phyloP scores from a whole-genome alignment of 805 yeast species.

The Ogataea ganodermae region DNA sequence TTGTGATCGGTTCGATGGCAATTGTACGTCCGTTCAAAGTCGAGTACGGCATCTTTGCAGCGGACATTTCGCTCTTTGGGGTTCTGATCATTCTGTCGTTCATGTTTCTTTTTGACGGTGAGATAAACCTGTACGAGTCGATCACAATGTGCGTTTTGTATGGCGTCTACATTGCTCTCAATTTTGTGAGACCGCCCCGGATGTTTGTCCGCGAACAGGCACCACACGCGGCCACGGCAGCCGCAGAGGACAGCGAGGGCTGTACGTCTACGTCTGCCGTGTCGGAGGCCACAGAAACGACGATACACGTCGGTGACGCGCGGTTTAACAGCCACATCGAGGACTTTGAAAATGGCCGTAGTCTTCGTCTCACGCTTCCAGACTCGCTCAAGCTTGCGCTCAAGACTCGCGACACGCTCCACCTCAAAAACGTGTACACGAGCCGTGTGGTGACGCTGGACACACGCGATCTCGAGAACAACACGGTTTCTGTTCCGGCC shows the following conservation, averaged over 20 bases:
- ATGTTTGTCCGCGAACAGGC: conserved; percentile 20
- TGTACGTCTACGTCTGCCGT: not conserved
- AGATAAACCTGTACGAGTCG: conserved; percentile 58
- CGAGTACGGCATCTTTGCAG: conserved; percentile 49
- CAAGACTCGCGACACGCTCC: conserved; percentile 21
- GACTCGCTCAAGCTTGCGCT: conserved; percentile 36
- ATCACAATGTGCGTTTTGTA: conserved; percentile 58
- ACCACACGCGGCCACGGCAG: not conserved
- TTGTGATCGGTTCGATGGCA: conserved; percentile 53
- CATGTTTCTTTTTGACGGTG: conserved; percentile 56
- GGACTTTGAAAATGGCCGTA: conserved; percentile 29
- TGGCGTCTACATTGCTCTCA: conserved; percentile 54
- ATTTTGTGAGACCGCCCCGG: conserved; percentile 23
- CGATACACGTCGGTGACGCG: conserved; percentile 12
- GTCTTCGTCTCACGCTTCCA: conserved; percentile 31
- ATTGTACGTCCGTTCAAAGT: conserved; percentile 52
- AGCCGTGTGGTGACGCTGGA: not conserved
- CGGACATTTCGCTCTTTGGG: conserved; percentile 63
- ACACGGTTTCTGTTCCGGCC: conserved; percentile 10
- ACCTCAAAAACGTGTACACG: conserved; percentile 13
- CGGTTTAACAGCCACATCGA: conserved; percentile 30
- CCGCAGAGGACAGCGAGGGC: conserved; percentile 1
- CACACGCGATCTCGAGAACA: conserved; percentile 2
- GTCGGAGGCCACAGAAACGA: not conserved
- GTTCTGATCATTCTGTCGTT: conserved; percentile 51